Evolutionary conservation across 768 basidiomycete species (phyloP), one percentile per base, ranked within the genome.

Genomic region (Suillus sp.): DNA sequence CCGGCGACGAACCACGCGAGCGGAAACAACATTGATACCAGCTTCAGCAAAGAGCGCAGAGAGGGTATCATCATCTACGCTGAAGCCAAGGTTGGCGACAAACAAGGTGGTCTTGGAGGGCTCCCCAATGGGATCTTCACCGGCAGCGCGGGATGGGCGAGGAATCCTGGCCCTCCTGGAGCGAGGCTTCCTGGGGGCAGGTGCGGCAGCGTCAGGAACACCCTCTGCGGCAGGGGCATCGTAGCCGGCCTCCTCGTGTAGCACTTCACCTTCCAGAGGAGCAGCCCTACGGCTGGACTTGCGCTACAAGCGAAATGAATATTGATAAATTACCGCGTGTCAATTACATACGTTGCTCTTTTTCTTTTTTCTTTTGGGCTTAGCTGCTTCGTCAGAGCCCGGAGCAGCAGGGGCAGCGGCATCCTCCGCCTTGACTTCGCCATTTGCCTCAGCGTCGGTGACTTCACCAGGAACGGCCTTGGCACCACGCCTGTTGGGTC

Each of bases 21-120:
- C 95, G 68, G 90, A 91, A 72, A 84, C 81, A 68, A 96, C 92
- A 47, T 78, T 80, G 79, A 97, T 88, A 66, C 86, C 92, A 27
- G 89, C 92, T 66, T 93, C 91, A 59, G 87, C 91, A 83, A 99
- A 99, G 70, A 97, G 81, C 51, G 86, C 79, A 32, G 84, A 74
- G 67, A 99, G 88, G 60, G 84, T 89, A 35, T 82, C 90, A 73
- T 99, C 96, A 63, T 93, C 92, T 66, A 98, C 86, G 75, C 79
- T 88, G 86, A 98, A 99, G 51, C 95, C 93, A 65, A 99, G 93
- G 82, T 99, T 99, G 80, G 96, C 96, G 69, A 98, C 95, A 71
- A 98, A 98, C 68, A 98, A 83, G 79, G 93, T 87, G 62, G 84
- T 91, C 82, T 90, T 90, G 74, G 93, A 95, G 35, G 90, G 93